A percentile compares a stretch with the other conserved stretches of the same genome.
These are phyloP conservation scores for Peronospora destructor DNA, from an alignment of 352 stramenopile genomes.

Conservation along the genomic window DNA sequence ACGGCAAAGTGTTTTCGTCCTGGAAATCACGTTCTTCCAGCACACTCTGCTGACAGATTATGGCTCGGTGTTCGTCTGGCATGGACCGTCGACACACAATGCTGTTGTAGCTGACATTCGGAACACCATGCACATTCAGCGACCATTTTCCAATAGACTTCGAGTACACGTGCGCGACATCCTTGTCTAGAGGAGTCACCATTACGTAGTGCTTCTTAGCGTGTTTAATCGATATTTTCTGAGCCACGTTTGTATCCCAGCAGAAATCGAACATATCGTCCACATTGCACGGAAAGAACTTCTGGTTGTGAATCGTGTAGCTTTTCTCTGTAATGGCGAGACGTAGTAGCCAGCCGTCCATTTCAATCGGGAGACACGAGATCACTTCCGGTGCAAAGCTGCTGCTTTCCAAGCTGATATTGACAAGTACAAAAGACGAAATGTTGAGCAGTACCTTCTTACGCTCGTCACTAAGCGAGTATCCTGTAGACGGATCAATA, in stretches of 20 bases:
- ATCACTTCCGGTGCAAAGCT: constrained; percentile 82
- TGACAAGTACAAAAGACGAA: constrained; percentile 65
- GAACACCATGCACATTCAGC: constrained; percentile 70
- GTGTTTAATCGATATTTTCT: constrained; percentile 73
- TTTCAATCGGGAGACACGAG: constrained; percentile 79
- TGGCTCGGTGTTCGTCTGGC: constrained; percentile 45
- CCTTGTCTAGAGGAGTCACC: constrained; percentile 57
- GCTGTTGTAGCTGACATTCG: constrained; percentile 84
- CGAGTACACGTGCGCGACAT: constrained; percentile 78
- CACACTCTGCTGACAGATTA: constrained; percentile 83
- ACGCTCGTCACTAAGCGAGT: constrained; percentile 54
- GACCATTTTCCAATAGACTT: constrained; percentile 85
- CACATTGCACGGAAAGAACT: constrained; percentile 79
- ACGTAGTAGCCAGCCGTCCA: constrained; percentile 82
- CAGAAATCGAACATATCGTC: constrained; percentile 80
- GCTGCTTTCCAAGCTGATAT: constrained; percentile 76
- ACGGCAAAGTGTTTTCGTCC: constrained; percentile 71
- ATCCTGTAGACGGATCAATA: constrained; percentile 53
- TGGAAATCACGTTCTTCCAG: constrained; percentile 78
- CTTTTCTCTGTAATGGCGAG: constrained; percentile 83
- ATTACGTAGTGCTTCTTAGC: constrained; percentile 78
- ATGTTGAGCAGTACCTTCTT: constrained; percentile 67
- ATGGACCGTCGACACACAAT: constrained; percentile 59
- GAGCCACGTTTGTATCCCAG: constrained; percentile 78
- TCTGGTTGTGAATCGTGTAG: constrained; percentile 85